Evolutionary conservation across 148 eudicot species (phyloP).

Genomic region (Rhododendron ferrugineum): DNA sequence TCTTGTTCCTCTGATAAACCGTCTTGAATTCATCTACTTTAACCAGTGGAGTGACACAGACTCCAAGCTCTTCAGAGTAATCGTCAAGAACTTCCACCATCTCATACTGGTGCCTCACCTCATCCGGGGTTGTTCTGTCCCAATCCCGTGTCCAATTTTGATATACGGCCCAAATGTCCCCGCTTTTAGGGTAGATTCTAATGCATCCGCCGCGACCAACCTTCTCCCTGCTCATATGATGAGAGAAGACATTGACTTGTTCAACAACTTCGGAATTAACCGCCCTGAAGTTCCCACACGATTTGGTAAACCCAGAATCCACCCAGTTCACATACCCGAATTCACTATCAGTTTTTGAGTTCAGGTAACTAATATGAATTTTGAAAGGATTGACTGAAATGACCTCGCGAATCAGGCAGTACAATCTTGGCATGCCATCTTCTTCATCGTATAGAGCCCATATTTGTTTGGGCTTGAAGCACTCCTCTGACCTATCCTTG

Average conservation of each 20-base stretch:
- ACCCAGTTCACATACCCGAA: conserved; percentile 83
- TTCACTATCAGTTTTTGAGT: conserved; percentile 78
- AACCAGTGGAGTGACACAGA: conserved; percentile 57
- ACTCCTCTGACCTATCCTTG: conserved; percentile 83
- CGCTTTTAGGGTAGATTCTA: conserved; percentile 73
- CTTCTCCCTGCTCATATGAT: conserved; percentile 62
- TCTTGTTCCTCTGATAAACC: conserved; percentile 54
- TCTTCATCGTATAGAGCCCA: conserved; percentile 99
- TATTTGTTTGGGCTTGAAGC: conserved; percentile 93
- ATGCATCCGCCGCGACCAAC: conserved; percentile 91
- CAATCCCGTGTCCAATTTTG: conserved; percentile 87
- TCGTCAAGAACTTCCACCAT: conserved; percentile 91
- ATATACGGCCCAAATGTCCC: conserved; percentile 93
- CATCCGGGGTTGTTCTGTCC: conserved; percentile 69
- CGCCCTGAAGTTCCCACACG: conserved; percentile 87
- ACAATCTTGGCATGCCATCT: conserved; percentile 98
- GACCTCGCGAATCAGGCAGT: conserved; percentile 82
- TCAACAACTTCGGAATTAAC: conserved; percentile 62
- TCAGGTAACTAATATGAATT: conserved; percentile 76
- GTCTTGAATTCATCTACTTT: conserved; percentile 81
- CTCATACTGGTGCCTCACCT: conserved; percentile 82
- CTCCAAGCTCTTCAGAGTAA: conserved; percentile 79
- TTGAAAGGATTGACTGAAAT: conserved; percentile 77
- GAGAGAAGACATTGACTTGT: conserved; percentile 94
- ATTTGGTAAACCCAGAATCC: conserved; percentile 80